A percentile compares a stretch with the other conserved stretches of the same genome.
Conservation (phyloP, 2,329 filamentous ascomycete species). For the Ramularia collo-cygni region DNA sequence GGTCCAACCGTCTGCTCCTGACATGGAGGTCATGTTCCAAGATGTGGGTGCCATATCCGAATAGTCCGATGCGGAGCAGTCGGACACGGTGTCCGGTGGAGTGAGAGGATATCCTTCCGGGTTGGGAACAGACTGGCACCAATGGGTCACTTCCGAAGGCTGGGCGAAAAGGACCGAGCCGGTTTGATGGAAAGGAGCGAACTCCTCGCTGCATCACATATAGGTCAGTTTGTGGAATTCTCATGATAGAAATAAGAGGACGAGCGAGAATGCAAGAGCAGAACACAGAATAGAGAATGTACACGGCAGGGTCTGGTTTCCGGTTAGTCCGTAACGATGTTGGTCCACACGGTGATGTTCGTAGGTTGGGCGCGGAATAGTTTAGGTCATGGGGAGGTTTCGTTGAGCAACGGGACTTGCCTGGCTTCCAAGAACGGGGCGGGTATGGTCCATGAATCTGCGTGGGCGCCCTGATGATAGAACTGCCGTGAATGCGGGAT, state of each 20-base stretch:
- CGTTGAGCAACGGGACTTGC: too few species aligned
- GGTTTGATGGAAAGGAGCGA: constrained; percentile 18
- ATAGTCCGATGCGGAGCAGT: constrained; percentile 24
- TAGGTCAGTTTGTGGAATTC: constrained; percentile 21
- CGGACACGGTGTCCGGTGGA: constrained; percentile 27
- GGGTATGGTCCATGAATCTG: too few species aligned
- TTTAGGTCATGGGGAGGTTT: too few species aligned
- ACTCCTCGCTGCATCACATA: constrained; percentile 24
- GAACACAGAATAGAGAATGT: too few species aligned
- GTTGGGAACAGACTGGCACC: constrained; percentile 25
- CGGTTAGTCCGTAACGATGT: too few species aligned
- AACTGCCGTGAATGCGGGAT: too few species aligned
- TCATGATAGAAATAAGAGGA: not conserved
- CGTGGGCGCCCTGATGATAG: too few species aligned
- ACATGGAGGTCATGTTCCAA: constrained; percentile 23
- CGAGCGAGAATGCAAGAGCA: not conserved
- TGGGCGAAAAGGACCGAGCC: constrained; percentile 27
- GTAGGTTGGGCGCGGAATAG: too few species aligned
- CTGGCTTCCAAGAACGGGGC: too few species aligned
- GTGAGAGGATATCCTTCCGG: constrained; percentile 22
- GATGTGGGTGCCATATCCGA: constrained; percentile 22
- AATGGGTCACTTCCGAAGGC: constrained; percentile 25
- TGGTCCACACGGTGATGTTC: too few species aligned
- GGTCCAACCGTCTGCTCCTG: constrained; percentile 23
- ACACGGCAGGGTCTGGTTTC: too few species aligned